Percentiles rank a stretch among this genome's conserved stretches.
Conservation (phyloP, 2,329 filamentous ascomycete genomes). For the Zymoseptoria passerinii region DNA sequence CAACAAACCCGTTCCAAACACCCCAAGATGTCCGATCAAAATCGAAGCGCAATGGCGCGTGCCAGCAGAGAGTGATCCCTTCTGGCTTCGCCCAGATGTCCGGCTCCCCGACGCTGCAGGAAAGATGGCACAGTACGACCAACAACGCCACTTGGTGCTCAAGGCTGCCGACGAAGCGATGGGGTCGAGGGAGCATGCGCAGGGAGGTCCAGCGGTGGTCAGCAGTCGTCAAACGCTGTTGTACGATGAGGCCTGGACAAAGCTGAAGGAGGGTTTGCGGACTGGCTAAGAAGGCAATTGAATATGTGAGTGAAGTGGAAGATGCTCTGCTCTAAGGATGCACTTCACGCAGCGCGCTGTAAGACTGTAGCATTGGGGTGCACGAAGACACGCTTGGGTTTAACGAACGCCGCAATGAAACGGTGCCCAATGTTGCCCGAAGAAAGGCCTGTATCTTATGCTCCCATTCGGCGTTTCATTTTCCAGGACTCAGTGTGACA, state of each 20-base stretch:
- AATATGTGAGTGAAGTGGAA: neutral
- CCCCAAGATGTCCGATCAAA: neutral
- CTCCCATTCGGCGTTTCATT: neutral
- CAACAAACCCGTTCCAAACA: neutral
- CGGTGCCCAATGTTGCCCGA: neutral
- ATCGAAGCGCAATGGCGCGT: neutral
- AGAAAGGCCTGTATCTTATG: neutral
- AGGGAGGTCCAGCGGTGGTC: neutral
- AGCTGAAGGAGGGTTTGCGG: neutral
- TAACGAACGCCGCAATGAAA: neutral
- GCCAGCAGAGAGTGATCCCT: constrained; percentile 6
- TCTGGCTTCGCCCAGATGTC: constrained; percentile 4
- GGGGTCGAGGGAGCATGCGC: neutral
- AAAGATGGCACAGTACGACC: constrained; percentile 6
- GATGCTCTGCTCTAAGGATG: neutral
- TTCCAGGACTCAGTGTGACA: neutral
- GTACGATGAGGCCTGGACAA: constrained; percentile 8
- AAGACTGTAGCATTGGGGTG: neutral
- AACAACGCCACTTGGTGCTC: constrained; percentile 3
- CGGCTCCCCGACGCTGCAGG: constrained; percentile 1
- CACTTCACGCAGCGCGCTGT: neutral
- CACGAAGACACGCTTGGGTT: neutral
- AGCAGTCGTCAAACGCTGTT: neutral
- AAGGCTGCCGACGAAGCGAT: neutral
- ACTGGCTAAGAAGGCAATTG: neutral